Conservation (phyloP, 352 stramenopile genomes). For the Peronospora belbahrii region DNA sequence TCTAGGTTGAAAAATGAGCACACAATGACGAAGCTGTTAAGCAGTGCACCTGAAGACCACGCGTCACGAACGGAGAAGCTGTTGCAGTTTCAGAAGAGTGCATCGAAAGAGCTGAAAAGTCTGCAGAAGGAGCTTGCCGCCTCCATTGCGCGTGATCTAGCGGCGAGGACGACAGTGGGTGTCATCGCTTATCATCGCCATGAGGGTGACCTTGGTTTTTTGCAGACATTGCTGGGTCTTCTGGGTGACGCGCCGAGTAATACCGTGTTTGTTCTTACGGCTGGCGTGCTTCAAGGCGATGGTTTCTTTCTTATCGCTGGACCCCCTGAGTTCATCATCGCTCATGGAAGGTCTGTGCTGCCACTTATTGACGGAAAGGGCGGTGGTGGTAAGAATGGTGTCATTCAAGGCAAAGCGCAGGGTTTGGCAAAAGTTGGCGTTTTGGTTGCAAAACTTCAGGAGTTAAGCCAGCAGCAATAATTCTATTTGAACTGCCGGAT, state of each 20-base stretch:
- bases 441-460: conserved; percentile 38
- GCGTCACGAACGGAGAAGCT: conserved; percentile 56
- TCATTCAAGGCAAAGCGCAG: conserved; percentile 78
- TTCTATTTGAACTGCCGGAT: neutral
- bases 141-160: conserved; percentile 40
- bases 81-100: conserved; percentile 45
- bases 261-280: conserved; percentile 39
- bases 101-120: conserved; percentile 60
- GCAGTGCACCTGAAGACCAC: conserved; percentile 59
- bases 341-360: conserved; percentile 46
- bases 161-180: conserved; percentile 16
- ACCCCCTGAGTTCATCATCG: conserved; percentile 40
- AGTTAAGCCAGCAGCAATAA: conserved; percentile 31
- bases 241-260: conserved; percentile 37
- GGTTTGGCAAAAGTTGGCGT: conserved; percentile 36
- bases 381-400: conserved; percentile 60
- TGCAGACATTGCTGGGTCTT: conserved; percentile 46
- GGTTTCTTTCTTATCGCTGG: conserved; percentile 68
- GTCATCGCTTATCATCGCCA: conserved; percentile 51
- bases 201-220: conserved; percentile 60
- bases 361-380: conserved; percentile 66
- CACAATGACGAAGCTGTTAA: conserved; percentile 63
- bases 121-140: conserved; percentile 63
- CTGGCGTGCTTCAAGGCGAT: conserved; percentile 39
- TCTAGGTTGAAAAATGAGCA: conserved; percentile 57